Base-by-base conservation (phyloP, 768 basidiomycete genomes). In the Auriculariales sp. region DNA sequence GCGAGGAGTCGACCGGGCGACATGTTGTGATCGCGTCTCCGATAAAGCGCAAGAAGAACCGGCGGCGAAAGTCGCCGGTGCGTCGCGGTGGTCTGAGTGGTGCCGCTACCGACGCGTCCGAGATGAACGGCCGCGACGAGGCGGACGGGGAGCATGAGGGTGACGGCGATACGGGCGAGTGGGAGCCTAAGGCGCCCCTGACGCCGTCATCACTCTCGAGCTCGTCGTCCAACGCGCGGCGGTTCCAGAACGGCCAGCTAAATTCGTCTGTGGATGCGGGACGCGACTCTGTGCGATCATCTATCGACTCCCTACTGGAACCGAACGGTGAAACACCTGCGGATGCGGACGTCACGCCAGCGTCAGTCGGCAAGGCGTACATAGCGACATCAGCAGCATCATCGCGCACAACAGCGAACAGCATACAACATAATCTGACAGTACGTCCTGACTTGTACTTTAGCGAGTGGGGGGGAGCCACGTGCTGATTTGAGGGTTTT, bases 31-130 rank as follows among this genome's bases (percentile, higher is more conserved):
- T 44, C 2, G 22, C 39, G 7, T 44, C 39, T 12, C 39, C 39
- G 19, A n/a, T n/a, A n/a, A 44, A 44, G 22, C 39, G 39, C 19
- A 44, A 44, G 39, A 44, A 44, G 39, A 44, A 44, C 22, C 39
- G 39, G 9, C 22, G 39, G 39, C 22, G 27, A 25, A 44, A 25
- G 19, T 24, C 22, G 9, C 22, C 39, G 4, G 27, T 44, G 19
- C 39, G 39, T 6, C 39, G 12, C 19, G 39, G 6, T 10, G 19
- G 22, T 6, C n/a, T n/a, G n/a, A n/a, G n/a, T n/a, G n/a, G n/a
- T n/a, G n/a, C n/a, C n/a, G n/a, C n/a, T n/a, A n/a, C n/a, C n/a
- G 22, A 25, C 22, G 9, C 22, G 15, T 9, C 12, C 6, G 39
- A 44, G 14, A 44, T 25, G 14, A 25, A 44, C 15, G 22, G 22